These are phyloP conservation scores for Zasmidium citrigriseum DNA, from an alignment of 2,329 filamentous ascomycete genomes.

Conservation along the genomic window DNA sequence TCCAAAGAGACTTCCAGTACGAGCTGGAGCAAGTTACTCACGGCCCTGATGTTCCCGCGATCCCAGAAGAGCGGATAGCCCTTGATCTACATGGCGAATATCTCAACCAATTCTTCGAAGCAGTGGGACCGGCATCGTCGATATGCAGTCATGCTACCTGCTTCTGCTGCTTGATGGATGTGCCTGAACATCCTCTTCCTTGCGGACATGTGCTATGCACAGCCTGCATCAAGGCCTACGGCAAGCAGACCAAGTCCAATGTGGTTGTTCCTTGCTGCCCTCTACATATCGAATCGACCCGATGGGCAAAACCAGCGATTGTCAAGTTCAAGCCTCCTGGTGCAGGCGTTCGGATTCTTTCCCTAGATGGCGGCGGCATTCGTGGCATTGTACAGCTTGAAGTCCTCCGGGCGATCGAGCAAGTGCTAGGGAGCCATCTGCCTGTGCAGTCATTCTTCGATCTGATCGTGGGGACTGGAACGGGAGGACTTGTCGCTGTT, in stretches of 20 bases:
- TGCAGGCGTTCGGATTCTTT: conserved; percentile 32
- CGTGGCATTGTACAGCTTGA: conserved; percentile 50
- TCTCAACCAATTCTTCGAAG: conserved; percentile 40
- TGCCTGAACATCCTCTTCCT: conserved; percentile 45
- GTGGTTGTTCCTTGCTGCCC: conserved; percentile 37
- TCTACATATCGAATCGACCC: conserved; percentile 32
- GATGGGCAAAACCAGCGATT: conserved; percentile 38
- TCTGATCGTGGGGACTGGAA: conserved; percentile 49
- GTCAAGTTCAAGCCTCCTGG: conserved; percentile 31
- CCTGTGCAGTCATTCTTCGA: conserved; percentile 52
- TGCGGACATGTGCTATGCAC: conserved; percentile 52
- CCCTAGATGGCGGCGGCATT: conserved; percentile 45
- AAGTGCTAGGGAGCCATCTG: conserved; percentile 40
- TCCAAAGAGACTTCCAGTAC: conserved; percentile 34
- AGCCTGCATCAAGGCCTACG: conserved; percentile 41
- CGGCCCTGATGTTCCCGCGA: conserved; percentile 27
- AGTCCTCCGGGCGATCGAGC: conserved; percentile 44
- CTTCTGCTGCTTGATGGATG: conserved; percentile 48
- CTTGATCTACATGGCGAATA: conserved; percentile 33
- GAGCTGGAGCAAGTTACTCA: conserved; percentile 32
- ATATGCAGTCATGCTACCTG: conserved; percentile 42
- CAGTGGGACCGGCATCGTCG: conserved; percentile 40
- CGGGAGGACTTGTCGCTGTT: conserved; percentile 49
- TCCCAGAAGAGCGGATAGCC: conserved; percentile 34
- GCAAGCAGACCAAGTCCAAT: conserved; percentile 30